phyloP scores from a whole-genome alignment of 2,329 filamentous ascomycete genomes.

The Ophiostoma perfectum region DNA sequence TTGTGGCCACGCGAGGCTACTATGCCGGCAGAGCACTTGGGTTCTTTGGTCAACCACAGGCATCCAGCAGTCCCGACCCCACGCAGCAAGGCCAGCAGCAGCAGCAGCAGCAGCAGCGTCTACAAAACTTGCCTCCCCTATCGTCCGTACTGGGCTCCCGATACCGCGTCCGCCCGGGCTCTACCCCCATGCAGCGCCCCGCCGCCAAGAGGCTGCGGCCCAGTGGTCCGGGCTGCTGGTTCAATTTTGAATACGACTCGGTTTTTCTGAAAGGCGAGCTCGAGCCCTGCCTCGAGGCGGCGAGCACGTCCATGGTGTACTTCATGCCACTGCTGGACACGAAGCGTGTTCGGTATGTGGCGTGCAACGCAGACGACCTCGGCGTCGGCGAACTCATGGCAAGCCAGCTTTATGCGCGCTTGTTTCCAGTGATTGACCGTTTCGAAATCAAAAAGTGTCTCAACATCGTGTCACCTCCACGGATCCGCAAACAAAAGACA shows the following conservation, averaged over 20 bases:
- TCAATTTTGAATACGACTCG: slow-evolving; percentile 45
- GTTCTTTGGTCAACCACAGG: neutral
- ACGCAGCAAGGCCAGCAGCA: neutral
- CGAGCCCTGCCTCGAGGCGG: slow-evolving; percentile 43
- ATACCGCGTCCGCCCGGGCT: neutral
- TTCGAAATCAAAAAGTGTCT: slow-evolving; percentile 37
- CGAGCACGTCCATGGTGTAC: slow-evolving; percentile 46
- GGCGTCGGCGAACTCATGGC: slow-evolving; percentile 39
- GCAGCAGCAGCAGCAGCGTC: too few species aligned
- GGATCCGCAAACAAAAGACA: neutral
- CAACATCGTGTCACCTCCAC: slow-evolving; percentile 32
- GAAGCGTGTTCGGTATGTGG: slow-evolving; percentile 40
- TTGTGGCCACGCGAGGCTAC: neutral
- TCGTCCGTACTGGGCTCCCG: neutral
- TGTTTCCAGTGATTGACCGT: slow-evolving; percentile 46
- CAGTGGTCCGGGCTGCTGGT: slow-evolving; percentile 33
- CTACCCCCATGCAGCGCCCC: neutral
- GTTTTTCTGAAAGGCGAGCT: slow-evolving; percentile 45
- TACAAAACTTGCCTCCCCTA: neutral
- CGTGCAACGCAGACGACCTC: slow-evolving; percentile 42
- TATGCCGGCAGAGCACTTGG: neutral
- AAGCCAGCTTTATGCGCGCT: slow-evolving; percentile 43
- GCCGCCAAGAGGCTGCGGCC: neutral
- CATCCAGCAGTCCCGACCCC: neutral
- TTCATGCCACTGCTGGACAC: slow-evolving; percentile 43